phyloP scores from a whole-genome alignment of 495 filamentous ascomycete species.

The Aspergillus affinis region DNA sequence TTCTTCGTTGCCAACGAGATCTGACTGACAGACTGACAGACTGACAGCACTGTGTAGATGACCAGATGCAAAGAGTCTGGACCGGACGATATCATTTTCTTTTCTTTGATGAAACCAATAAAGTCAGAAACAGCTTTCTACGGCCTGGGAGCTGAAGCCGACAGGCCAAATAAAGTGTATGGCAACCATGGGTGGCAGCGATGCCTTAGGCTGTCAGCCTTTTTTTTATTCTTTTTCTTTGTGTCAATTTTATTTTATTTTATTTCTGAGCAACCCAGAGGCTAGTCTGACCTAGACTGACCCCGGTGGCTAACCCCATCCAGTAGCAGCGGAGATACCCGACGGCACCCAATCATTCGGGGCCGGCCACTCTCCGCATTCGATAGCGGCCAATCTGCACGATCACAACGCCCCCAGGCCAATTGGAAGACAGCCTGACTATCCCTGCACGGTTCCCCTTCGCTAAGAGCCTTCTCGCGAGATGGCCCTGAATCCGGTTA shows the following conservation, averaged over 20 bases:
- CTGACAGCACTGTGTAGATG: too few species aligned
- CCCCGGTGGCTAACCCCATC: constrained; percentile 8
- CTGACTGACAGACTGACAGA: too few species aligned
- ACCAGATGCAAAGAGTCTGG: not conserved
- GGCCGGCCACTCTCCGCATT: constrained; percentile 23
- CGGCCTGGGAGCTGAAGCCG: not conserved
- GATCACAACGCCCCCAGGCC: too few species aligned
- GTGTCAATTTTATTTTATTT: not conserved
- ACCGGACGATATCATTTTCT: not conserved
- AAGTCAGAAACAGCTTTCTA: not conserved
- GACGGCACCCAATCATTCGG: constrained; percentile 10
- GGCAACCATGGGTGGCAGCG: not conserved
- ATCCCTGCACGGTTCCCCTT: not conserved
- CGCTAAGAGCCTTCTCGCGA: constrained; percentile 20
- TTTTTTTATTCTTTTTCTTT: not conserved
- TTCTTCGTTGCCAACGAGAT: too few species aligned
- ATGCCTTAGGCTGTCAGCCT: not conserved
- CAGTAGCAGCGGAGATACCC: constrained; percentile 12
- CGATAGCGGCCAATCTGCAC: constrained; percentile 4
- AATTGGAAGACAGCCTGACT: constrained; percentile 6
- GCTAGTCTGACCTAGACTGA: not conserved
- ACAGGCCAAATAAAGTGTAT: not conserved
- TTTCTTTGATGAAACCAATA: not conserved
- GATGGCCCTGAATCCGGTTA: constrained; percentile 21
- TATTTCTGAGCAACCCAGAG: not conserved